Evolutionary conservation across 371 early-diverging fungal genomes (phyloP), one percentile per base, ranked within the genome.

Genomic region (Apophysomyces sp.): DNA sequence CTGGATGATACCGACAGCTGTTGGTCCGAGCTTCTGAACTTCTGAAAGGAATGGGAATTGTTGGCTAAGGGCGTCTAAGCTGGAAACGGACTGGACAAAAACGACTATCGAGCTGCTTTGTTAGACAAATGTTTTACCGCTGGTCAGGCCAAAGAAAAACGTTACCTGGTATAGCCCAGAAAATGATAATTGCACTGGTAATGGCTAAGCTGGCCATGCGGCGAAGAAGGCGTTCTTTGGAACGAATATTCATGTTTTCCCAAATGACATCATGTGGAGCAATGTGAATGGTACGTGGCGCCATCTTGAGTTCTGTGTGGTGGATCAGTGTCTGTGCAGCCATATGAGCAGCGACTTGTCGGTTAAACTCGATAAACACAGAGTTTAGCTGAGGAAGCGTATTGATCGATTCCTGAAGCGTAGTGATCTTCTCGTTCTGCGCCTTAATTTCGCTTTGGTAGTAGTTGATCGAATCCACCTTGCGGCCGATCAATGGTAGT

Each of bases 301-400:
- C 78, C 91, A 93, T 91, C 9, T 76, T 76, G 61, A 87, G 74
- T 16, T 91, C 87, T n/a, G 69, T 72, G 40, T 87, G 80, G 64
- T 89, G 82, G 12, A 89, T 75, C 24, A 91, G 78, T 1, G 86
- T 80, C 64, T 91, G 89, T n/a, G 86, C 87, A 9, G 94, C 94
- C 82, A 92, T 85, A 61, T 95, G 96, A 11, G 94, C 89, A 16
- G 87, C 88, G 16, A 88, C 78, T 62, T 92, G 91, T 64, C 86
- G 82, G 58, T 86, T 82, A 72, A 95, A 95, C 55, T 89, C 85
- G 28, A 95, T 87, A 72, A 94, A 94, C 4, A 90, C 93, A 29
- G 91, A 89, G 32, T 80, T 83, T 53, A 76, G 70, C 32, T 80
- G 73, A 1, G 15, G n/a, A 30, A 66, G 63, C 0, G 41, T 36